These are phyloP conservation scores for Camelina neglecta DNA, from an alignment of 345 rosid species.

Conservation along the genomic window DNA sequence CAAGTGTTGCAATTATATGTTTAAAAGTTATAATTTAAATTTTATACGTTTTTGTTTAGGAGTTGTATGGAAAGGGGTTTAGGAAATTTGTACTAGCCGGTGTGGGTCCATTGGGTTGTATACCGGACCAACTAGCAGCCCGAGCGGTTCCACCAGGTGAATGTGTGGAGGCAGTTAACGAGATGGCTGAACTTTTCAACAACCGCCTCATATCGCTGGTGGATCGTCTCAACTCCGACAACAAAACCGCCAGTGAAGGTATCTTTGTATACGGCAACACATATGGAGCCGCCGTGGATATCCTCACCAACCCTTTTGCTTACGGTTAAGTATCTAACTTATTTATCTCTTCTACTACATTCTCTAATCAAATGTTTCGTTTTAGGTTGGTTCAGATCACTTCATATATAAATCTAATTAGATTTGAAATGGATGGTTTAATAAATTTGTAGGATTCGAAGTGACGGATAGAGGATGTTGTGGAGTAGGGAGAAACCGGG, in stretches of 20 bases:
- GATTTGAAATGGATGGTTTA: neutral
- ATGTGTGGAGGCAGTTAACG: slow-evolving; percentile 52
- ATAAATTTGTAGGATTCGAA: slow-evolving; percentile 46
- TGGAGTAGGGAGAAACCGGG: slow-evolving; percentile 66
- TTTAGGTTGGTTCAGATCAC: neutral
- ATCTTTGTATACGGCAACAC: slow-evolving; percentile 63
- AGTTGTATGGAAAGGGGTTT: slow-evolving; percentile 58
- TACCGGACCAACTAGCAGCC: slow-evolving; percentile 60
- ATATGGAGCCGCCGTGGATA: slow-evolving; percentile 49
- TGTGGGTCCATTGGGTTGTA: slow-evolving; percentile 71
- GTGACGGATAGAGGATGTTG: slow-evolving; percentile 68
- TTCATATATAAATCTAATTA: neutral
- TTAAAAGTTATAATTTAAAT: neutral
- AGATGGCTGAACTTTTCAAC: slow-evolving; percentile 56
- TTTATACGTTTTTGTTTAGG: slow-evolving; percentile 33
- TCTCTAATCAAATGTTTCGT: neutral
- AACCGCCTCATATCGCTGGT: slow-evolving; percentile 51
- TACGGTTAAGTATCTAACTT: slow-evolving; percentile 30
- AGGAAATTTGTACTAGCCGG: slow-evolving; percentile 68
- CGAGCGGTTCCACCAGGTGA: slow-evolving; percentile 48
- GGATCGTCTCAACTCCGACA: slow-evolving; percentile 51
- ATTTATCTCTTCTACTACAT: neutral
- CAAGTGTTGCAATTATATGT: neutral
- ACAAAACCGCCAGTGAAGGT: slow-evolving; percentile 32
- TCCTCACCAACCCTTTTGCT: slow-evolving; percentile 46